Conservation (phyloP, 2,329 filamentous ascomycete species). For the Scedosporium apiospermum region DNA sequence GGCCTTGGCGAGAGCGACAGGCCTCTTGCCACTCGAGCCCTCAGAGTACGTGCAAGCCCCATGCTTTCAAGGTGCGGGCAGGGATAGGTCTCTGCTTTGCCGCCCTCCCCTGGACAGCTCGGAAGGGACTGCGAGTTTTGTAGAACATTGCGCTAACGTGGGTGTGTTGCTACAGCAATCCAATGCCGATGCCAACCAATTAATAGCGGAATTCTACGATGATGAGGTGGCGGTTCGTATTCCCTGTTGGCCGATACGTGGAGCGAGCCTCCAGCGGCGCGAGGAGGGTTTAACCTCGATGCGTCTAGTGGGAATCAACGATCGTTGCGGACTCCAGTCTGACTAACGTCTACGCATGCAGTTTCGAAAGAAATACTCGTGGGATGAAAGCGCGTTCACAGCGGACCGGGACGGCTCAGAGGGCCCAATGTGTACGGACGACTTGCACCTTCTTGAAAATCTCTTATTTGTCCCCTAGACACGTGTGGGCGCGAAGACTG, state of each 20-base stretch:
- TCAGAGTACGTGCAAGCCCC: conserved; percentile 24
- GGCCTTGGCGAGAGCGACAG: conserved; percentile 26
- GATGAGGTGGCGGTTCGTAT: conserved; percentile 24
- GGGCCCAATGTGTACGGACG: conserved; percentile 11
- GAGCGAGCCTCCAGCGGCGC: not conserved
- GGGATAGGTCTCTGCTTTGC: not conserved
- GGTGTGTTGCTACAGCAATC: conserved; percentile 21
- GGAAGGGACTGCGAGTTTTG: not conserved
- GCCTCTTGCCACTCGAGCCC: conserved; percentile 27
- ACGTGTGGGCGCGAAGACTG: not conserved
- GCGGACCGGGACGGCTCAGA: conserved; percentile 41
- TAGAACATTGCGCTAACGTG: not conserved
- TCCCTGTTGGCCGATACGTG: not conserved
- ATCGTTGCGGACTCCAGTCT: not conserved
- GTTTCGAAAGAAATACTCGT: conserved; percentile 41
- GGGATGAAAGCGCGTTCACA: conserved; percentile 45
- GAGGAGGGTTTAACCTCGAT: not conserved
- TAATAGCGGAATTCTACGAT: conserved; percentile 44
- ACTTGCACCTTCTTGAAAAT: not conserved
- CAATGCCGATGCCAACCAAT: conserved; percentile 35
- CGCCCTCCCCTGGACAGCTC: not conserved
- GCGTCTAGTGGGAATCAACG: not conserved
- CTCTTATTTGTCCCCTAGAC: not conserved
- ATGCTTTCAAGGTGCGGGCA: not conserved
- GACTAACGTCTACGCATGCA: conserved; percentile 12